Base-by-base conservation (phyloP, 371 early-diverging fungal species). In the Mortierella sp. region DNA sequence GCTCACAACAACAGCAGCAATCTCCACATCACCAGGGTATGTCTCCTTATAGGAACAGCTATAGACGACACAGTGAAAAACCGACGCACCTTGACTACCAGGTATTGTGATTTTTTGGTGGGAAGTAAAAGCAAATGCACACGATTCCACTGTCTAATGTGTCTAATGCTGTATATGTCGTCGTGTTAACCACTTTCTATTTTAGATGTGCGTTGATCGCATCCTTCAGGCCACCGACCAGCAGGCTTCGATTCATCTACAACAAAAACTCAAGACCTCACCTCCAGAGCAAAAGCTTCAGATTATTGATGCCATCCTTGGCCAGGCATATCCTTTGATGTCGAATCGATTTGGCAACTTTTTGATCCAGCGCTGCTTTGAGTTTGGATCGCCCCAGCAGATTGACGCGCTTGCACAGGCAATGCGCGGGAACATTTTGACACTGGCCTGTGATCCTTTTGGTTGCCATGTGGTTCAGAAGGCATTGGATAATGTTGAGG, bases 391-490 rank as follows among this genome's bases (percentile, higher is more conserved):
- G 0, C 80, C 82, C 7, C 80, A 86, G 6, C 92, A 91, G 68
- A 80, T 89, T 34, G 63, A 83, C 31, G 80, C 79, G 0, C 52
- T 92, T 23, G 89, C 85, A 0, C 62, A 78, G 15, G 80, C 82
- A 9, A 91, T 93, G 89, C 73, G 82, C 3, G 92, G 91, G 0
- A 86, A 89, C 53, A 78, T 93, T 23, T 60, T 88, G 42, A 71
- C 82, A 3, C 63, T 93, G 43, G 84, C 91, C 15, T 90, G 91
- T 65, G 90, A 93, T 54, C 88, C 90, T 0, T 93, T 91, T 78
- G 93, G 90, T 2, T 93, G 93, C 66, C 93, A 92, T 76, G 92
- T 93, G 0, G 87, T 93, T 15, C 93, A 93, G 80, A 92, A 89
- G 84, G 91, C 90, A 2, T 62, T 91, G 19, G 91, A 91, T 44